phyloP scores from a whole-genome alignment of 2,329 filamentous ascomycete species.

The Fusarium sp. region DNA sequence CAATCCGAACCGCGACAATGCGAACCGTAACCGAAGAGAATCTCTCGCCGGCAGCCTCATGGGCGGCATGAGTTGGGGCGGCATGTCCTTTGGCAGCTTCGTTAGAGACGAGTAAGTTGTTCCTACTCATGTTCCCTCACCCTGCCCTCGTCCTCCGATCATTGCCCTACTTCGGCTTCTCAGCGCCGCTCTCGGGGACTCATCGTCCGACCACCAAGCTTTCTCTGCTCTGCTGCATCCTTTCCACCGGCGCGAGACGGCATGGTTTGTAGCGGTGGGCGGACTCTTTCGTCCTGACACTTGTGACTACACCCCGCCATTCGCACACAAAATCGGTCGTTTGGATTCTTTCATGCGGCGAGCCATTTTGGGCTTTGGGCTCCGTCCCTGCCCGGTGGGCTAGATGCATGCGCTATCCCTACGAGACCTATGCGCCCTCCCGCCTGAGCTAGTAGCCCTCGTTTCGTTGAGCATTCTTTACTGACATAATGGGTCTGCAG shows the following conservation, averaged over 20 bases:
- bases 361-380: conserved; percentile 39
- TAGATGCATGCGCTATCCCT: conserved; percentile 14
- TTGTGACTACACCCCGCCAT: neutral
- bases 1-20: conserved; percentile 71
- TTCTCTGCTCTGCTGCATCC: neutral
- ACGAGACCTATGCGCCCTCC: conserved; percentile 23
- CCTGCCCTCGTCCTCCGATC: conserved; percentile 8
- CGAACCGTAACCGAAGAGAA: conserved; percentile 69
- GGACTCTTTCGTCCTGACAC: neutral
- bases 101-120: conserved; percentile 93
- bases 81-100: conserved; percentile 95
- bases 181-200: neutral
- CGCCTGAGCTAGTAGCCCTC: neutral
- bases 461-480: conserved; percentile 14
- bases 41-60: conserved; percentile 73
- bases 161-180: conserved; percentile 15
- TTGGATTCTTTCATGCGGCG: conserved; percentile 31
- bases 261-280: neutral
- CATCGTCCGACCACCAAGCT: neutral
- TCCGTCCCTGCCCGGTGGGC: conserved; percentile 29
- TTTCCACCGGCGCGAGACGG: neutral
- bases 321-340: conserved; percentile 5
- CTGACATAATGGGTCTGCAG: conserved; percentile 60
- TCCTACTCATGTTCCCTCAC: conserved; percentile 26
- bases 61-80: conserved; percentile 96